Base-by-base conservation (phyloP, 2,329 filamentous ascomycete genomes). In the Rhexocercosporidium sp. region DNA sequence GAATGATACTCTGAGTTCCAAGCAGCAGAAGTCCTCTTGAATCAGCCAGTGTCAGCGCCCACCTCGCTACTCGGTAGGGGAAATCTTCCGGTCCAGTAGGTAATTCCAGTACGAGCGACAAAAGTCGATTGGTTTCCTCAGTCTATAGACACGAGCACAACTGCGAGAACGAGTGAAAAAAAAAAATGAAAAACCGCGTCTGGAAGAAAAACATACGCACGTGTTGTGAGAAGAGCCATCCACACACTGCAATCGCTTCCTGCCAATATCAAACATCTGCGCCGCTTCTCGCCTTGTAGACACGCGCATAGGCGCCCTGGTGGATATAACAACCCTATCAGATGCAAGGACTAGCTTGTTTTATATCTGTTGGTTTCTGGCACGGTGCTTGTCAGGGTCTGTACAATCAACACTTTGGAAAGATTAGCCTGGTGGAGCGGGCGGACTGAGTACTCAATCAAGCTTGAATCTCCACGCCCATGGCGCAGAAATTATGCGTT, bases 301-400 rank as follows among this genome's bases (percentile, higher is more conserved):
- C 34, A 70, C 67, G 66, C 72, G 64, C 56, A 71, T 75, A 71
- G 66, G 69, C 72, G 71, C 71, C 66, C 27, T 18, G 57, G 64
- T 67, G 64, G 61, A 47, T 20, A 57, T 39, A 44, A 41, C 29
- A 67, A 66, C 56, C 68, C 65, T 69, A 66, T 69, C 57, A 63
- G 44, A 29, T 31, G 22, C 41, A 62, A 68, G 59, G 65, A 66
- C 44, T 54, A 63, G 51, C 66, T 51, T 44, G 59, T 46, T 34
- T 44, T 66, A 7, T 37, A 9, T 44, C 62, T 66, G 53, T 64
- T 67, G 61, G 47, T 41, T 57, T 31, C 12, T 39, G 34, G 41
- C 34, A 20, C 16, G 18, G 18, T 56, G 20, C 46, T 20, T 65
- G 14, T 34, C 54, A 27, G 11, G n/a, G 54, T 20, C 34, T 60